Percentiles rank a stretch among this genome's conserved stretches.
Conservation (phyloP, 768 basidiomycete genomes). For the Serendipita sp. region DNA sequence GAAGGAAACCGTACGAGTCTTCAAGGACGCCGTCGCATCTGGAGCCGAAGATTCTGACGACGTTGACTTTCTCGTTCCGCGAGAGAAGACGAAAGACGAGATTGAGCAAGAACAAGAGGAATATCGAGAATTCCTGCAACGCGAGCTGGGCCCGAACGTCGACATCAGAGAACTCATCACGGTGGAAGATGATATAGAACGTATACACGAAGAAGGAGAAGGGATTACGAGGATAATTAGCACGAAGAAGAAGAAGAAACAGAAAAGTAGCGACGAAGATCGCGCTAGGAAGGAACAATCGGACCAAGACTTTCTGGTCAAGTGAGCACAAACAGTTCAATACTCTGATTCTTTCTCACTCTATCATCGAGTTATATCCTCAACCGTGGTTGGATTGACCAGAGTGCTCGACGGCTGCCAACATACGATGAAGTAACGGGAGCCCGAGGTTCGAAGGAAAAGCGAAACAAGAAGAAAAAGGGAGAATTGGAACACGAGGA, state of each 20-base stretch:
- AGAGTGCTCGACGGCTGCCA: conserved; percentile 52
- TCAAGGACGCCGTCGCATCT: conserved; percentile 34
- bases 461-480: conserved; percentile 11
- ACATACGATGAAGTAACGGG: conserved; percentile 69
- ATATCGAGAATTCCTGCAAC: conserved; percentile 66
- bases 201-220: conserved; percentile 15
- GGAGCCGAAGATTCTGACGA: conserved; percentile 32
- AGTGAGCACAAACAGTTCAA: too few species aligned
- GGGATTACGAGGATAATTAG: conserved; percentile 22
- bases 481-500: conserved; percentile 11
- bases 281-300: conserved; percentile 34
- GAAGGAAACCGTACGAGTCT: conserved; percentile 71
- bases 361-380: conserved; percentile 95
- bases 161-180: conserved; percentile 55
- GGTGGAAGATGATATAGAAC: conserved; percentile 25
- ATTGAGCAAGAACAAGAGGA: conserved; percentile 66
- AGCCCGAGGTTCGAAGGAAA: conserved; percentile 20
- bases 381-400: conserved; percentile 95
- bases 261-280: conserved; percentile 17
- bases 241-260: conserved; percentile 17
- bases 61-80: conserved; percentile 54
- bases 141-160: conserved; percentile 48
- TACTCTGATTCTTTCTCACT: too few species aligned
- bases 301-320: conserved; percentile 80
- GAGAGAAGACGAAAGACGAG: conserved; percentile 69